phyloP scores from a whole-genome alignment of 148 eudicot genomes.

The Amaranthus cruentus region DNA sequence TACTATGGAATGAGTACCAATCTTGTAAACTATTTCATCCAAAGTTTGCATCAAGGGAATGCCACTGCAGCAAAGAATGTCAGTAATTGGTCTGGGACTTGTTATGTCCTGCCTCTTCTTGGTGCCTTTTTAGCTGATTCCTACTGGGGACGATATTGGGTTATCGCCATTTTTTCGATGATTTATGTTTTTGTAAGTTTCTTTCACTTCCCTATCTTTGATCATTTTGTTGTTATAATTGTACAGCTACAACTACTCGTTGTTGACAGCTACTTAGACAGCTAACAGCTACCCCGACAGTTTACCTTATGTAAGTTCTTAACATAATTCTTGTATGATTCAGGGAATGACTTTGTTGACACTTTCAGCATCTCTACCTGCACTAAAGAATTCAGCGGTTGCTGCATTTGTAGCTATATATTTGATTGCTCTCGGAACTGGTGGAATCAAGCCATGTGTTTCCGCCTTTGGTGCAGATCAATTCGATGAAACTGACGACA shows the following conservation, averaged over 20 bases:
- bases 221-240: background rate
- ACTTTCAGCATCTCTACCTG: constrained; percentile 36
- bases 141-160: constrained; percentile 65
- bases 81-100: constrained; percentile 75
- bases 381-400: constrained; percentile 30
- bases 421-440: constrained; percentile 53
- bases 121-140: constrained; percentile 81
- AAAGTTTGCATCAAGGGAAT: constrained; percentile 40
- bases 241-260: too few species aligned
- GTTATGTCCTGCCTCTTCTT: constrained; percentile 60
- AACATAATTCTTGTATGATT: constrained; percentile 1
- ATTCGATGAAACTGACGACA: constrained; percentile 44
- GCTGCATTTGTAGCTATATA: constrained; percentile 34
- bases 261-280: too few species aligned
- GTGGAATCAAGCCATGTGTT: constrained; percentile 60
- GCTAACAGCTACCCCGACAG: too few species aligned
- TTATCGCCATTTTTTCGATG: constrained; percentile 58
- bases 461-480: constrained; percentile 64
- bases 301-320: too few species aligned
- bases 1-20: constrained; percentile 80
- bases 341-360: constrained; percentile 53
- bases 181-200: constrained; percentile 57
- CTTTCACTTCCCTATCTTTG: background rate
- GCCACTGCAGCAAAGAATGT: constrained; percentile 52
- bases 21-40: constrained; percentile 52